Conservation (phyloP, 192 early-diverging fungal species). For the Irineochytrium annulatum region DNA sequence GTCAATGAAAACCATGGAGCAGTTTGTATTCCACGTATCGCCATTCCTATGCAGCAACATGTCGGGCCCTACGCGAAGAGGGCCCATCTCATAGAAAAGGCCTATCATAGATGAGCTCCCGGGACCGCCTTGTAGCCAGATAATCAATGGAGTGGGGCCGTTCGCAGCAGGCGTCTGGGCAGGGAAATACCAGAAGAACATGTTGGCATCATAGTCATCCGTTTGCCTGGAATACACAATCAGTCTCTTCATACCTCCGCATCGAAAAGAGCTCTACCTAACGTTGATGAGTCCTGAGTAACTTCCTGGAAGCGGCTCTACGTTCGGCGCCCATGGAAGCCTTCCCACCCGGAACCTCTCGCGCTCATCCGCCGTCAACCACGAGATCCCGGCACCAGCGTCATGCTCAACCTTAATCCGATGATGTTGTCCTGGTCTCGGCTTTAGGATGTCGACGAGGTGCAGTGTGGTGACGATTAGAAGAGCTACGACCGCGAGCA, state of each 20-base stretch:
- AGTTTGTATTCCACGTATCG: slow-evolving; percentile 64
- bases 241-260: not conserved
- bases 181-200: slow-evolving; percentile 78
- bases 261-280: not conserved
- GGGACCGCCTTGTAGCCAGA: slow-evolving; percentile 84
- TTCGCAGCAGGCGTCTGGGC: slow-evolving; percentile 54
- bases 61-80: slow-evolving; percentile 50
- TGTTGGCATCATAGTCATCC: not conserved
- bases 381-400: too few species aligned
- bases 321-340: slow-evolving; percentile 11
- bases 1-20: slow-evolving; percentile 74
- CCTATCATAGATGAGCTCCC: slow-evolving; percentile 80
- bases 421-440: too few species aligned
- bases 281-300: slow-evolving; percentile 11
- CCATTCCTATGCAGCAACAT: slow-evolving; percentile 48
- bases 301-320: slow-evolving; percentile 5
- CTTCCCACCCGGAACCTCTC: too few species aligned
- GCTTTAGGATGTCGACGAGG: too few species aligned
- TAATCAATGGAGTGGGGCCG: slow-evolving; percentile 55
- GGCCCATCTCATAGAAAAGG: slow-evolving; percentile 69
- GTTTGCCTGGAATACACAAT: not conserved
- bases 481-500: too few species aligned
- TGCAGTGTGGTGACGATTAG: too few species aligned
- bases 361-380: too few species aligned
- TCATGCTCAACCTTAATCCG: too few species aligned